Base-by-base conservation (phyloP, 768 basidiomycete genomes). In the Boletus pseudopeckii region DNA sequence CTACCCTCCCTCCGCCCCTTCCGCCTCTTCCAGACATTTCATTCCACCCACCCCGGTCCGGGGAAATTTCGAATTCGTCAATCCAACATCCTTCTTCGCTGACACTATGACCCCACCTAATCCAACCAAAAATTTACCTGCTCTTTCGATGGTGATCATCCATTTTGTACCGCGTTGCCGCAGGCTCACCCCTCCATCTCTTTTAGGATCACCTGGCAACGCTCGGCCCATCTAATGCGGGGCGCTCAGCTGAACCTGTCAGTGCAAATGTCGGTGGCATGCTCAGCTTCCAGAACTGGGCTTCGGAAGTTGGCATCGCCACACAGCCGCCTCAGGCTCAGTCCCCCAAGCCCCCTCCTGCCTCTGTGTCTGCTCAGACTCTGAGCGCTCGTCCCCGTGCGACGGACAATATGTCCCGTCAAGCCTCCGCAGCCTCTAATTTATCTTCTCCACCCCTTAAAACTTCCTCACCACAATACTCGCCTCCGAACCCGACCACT, bases 281-380 rank as follows among this genome's bases (percentile, higher is more conserved):
- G 17, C 42, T 49, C 18, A 60, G 68, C 36, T 70, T 66, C 68
- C 68, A 71, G 46, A 51, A 47, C 43, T 70, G 69, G 69, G 68
- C 66, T 20, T 70, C 68, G 18, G 69, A 70, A 62, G 70, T 37
- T 50, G 62, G 62, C 33, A 61, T 70, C 26, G 36, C 60, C 33
- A 28, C 58, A 18, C 66, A 61, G 43, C 65, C 52, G 4, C 53
- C 55, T 38, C 64, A 50, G 40, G 48, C 32, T 5, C 63, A 39
- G 33, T 20, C 55, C 18, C 20, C 54, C 1, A 64, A 57, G 32
- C 50, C 53, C 39, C 24, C 45, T 10, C 2, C 49, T 5, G 20
- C 42, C n/a, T 28, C 56, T 34, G 14, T 46, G 4, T 24, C 57
- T 20, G 38, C 61, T 10, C 60, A 60, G 32, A 40, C 59, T 6